Percentiles rank a stretch among this genome's conserved stretches.
phyloP scores from a whole-genome alignment of 306 rosid species.

The Carpinus fangiana region DNA sequence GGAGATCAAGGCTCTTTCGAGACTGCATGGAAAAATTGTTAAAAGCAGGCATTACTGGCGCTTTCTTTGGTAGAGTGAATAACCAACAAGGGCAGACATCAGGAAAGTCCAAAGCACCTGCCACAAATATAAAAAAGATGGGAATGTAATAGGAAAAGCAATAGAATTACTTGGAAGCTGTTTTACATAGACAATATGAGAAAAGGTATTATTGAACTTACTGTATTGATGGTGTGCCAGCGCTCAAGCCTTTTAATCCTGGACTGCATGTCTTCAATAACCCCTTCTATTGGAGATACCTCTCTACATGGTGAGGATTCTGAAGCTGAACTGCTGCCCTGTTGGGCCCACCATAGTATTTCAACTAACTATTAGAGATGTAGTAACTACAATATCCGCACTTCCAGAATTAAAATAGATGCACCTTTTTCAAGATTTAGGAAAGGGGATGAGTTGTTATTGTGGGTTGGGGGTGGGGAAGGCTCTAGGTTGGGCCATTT shows the following conservation, averaged over 20 bases:
- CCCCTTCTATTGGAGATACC: conserved; percentile 68
- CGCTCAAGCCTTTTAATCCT: conserved; percentile 89
- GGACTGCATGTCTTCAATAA: conserved; percentile 91
- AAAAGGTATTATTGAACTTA: conserved; percentile 19
- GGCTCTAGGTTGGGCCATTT: background rate
- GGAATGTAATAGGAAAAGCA: background rate
- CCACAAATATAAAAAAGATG: conserved; percentile 11
- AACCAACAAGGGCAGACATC: conserved; percentile 96
- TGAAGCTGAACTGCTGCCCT: conserved; percentile 83
- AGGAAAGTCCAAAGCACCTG: conserved; percentile 96
- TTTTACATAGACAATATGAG: background rate
- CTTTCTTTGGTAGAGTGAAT: conserved; percentile 84
- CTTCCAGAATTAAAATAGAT: background rate
- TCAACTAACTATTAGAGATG: conserved; percentile 20
- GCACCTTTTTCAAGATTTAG: background rate
- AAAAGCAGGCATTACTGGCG: conserved; percentile 46
- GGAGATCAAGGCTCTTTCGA: background rate
- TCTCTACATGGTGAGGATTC: conserved; percentile 78
- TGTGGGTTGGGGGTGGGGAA: too few relatives aligned
- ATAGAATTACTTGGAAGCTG: background rate
- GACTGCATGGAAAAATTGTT: conserved; percentile 6
- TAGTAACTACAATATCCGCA: background rate
- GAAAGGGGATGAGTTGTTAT: background rate
- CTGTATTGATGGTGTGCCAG: conserved; percentile 95
- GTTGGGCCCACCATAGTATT: conserved; percentile 29